Evolutionary conservation across 805 yeast genomes (phyloP).

Genomic region (Schwanniomyces pseudopolymorphus): DNA sequence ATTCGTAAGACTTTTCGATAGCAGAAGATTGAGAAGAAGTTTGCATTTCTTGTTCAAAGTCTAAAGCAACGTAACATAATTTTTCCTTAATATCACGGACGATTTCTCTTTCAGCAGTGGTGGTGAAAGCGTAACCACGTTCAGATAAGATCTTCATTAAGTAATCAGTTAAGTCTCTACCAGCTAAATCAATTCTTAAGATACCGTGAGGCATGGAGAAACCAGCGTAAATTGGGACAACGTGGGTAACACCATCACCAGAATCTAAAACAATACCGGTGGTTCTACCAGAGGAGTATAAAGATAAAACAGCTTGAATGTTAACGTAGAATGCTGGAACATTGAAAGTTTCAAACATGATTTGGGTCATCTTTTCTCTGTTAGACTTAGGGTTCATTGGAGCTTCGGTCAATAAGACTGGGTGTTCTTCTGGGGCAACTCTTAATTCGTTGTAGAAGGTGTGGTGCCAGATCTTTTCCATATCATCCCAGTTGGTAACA

Average conservation of each 20-base stretch:
- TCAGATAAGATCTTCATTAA: slow-evolving; percentile 97
- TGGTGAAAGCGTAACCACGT: slow-evolving; percentile 98
- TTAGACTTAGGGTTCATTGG: slow-evolving; percentile 99
- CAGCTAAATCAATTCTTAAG: slow-evolving; percentile 97
- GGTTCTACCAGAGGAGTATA: slow-evolving; percentile 99
- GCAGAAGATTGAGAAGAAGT: slow-evolving; percentile 98
- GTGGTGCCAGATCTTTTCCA: slow-evolving; percentile 99
- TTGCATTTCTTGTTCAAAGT: slow-evolving; percentile 99
- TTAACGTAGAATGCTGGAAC: slow-evolving; percentile 99
- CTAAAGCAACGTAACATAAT: slow-evolving; percentile 98
- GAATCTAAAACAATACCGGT: slow-evolving; percentile 99
- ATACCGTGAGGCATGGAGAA: slow-evolving; percentile 99
- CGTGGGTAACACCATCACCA: slow-evolving; percentile 99
- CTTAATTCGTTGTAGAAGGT: slow-evolving; percentile 99
- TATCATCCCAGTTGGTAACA: slow-evolving; percentile 79
- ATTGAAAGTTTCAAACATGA: slow-evolving; percentile 98
- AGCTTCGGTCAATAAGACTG: slow-evolving; percentile 98
- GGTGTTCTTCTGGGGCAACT: slow-evolving; percentile 99
- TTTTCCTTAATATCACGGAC: slow-evolving; percentile 94
- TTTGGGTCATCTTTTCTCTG: slow-evolving; percentile 99
- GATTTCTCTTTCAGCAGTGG: slow-evolving; percentile 99
- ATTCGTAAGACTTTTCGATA: slow-evolving; percentile 97
- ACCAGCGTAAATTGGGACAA: slow-evolving; percentile 99
- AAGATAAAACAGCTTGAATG: slow-evolving; percentile 96
- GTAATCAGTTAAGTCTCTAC: slow-evolving; percentile 99